Evolutionary conservation across 2,329 filamentous ascomycete genomes (phyloP), one percentile per base, ranked within the genome.

Genomic region (Sarocladium oryzae): DNA sequence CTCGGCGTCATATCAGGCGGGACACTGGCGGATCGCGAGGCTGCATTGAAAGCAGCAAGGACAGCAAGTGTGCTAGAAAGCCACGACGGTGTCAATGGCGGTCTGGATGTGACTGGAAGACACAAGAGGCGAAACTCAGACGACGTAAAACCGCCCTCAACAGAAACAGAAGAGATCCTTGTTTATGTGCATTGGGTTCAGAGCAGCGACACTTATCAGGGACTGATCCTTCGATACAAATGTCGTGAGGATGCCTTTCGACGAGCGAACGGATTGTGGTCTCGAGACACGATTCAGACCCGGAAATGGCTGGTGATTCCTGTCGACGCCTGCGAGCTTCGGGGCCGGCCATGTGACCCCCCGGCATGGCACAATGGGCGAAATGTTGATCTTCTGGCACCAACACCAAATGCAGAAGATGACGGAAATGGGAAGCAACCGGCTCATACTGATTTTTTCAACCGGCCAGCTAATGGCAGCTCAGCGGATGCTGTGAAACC

Each of bases 221-320:
- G 93, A 2, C 84, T 99, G 49, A 86, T 93, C 50, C 84, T 99
- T 57, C 88, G 85, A 60, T 99, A 95, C 68, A 86, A 88, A 60
- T 97, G 92, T 65, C 82, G 88, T 56, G 84, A 90, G 52, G 86
- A 91, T 45, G 79, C 86, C 2, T 84, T 99, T 57, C 80, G 89
- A 53, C 93, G 88, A 64, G 84, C 89, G 35, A 99, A 99, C 65
- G 83, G 93, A 10, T 83, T 99, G 61, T 99, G 93, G 93, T 89
- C 90, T 6, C 89, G 90, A 56, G 93, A 97, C 63, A 89, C 83
- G 56, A 86, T 97, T 32, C 92, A 96, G 65, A 82, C 84, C 45
- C 84, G 91, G 53, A 88, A 88, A 61, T 85, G 82, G 56, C 77
- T 99, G 15, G 78, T 91, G 8, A 72, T 99, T 50, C 93, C 93